Percentiles rank a stretch among this genome's conserved stretches.
These are phyloP conservation scores for Picea mariana DNA, from an alignment of 83 land plant genomes.

Conservation along the genomic window DNA sequence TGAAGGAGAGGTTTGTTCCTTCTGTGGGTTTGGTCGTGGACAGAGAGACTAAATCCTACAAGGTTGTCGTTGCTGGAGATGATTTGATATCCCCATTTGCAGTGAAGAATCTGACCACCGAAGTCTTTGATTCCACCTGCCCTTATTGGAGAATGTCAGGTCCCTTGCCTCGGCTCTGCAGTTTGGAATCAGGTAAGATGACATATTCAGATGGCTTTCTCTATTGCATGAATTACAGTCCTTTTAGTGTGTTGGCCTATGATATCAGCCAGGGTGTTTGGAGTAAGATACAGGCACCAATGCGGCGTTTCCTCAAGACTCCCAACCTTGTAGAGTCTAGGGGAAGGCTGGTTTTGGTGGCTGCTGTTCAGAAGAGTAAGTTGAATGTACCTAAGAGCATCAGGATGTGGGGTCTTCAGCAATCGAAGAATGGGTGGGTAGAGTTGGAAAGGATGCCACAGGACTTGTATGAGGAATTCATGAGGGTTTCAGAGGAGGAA, in stretches of 20 bases:
- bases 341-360: conserved; percentile 74
- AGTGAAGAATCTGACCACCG: conserved; percentile 76
- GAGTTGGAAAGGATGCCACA: conserved; percentile 92
- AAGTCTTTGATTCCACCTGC: conserved; percentile 60
- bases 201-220: conserved; percentile 46
- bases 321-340: conserved; percentile 75
- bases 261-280: conserved; percentile 48
- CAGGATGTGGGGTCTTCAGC: conserved; percentile 77
- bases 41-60: conserved; percentile 29
- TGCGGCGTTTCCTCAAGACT: conserved; percentile 79
- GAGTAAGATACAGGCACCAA: conserved; percentile 88
- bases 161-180: conserved; percentile 76
- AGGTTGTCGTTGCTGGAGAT: conserved; percentile 70
- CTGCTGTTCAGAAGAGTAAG: conserved; percentile 80
- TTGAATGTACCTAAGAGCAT: conserved; percentile 78
- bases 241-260: conserved; percentile 66
- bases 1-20: conserved; percentile 67
- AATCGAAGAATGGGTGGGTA: conserved; percentile 53
- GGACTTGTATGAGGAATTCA: conserved; percentile 62
- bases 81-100: conserved; percentile 84
- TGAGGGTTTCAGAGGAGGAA: conserved; percentile 26
- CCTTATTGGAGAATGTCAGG: conserved; percentile 57
- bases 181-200: conserved; percentile 76
- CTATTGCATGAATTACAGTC: conserved; percentile 90
- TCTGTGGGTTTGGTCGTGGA: conserved; percentile 65